Percentiles rank a stretch among this genome's conserved stretches.
phyloP scores from a whole-genome alignment of 1,139 yeast species.

The Torulaspora pretoriensis region DNA sequence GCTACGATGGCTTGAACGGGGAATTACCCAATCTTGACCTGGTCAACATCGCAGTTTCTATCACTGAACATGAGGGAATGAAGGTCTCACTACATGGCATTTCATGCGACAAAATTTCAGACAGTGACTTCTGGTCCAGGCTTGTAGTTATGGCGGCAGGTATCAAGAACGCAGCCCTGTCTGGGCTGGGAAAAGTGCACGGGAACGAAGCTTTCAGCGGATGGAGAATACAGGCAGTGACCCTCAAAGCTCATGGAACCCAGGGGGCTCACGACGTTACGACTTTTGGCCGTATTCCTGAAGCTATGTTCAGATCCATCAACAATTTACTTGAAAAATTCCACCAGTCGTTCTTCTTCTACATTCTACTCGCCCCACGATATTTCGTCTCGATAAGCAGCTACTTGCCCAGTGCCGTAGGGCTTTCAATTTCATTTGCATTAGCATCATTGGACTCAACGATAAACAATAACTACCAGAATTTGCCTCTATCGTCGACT shows the following conservation, averaged over 20 bases:
- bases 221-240: constrained; percentile 91
- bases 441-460: constrained; percentile 62
- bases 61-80: constrained; percentile 72
- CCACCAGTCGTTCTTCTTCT: constrained; percentile 95
- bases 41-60: constrained; percentile 69
- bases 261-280: constrained; percentile 69
- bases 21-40: constrained; percentile 92
- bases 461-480: constrained; percentile 42
- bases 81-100: constrained; percentile 64
- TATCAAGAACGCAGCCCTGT: constrained; percentile 58
- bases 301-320: constrained; percentile 80
- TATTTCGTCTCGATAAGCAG: constrained; percentile 90
- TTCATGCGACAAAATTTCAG: constrained; percentile 43
- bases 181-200: constrained; percentile 58
- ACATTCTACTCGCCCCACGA: constrained; percentile 72
- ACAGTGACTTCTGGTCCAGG: constrained; percentile 49
- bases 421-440: constrained; percentile 67
- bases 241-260: constrained; percentile 63
- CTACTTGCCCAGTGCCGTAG: constrained; percentile 80
- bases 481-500: constrained; percentile 19
- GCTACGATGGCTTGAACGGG: constrained; percentile 88
- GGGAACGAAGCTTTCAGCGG: constrained; percentile 94
- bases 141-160: constrained; percentile 61
- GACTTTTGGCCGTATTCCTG: constrained; percentile 85
- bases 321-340: constrained; percentile 91